Base-by-base conservation (phyloP, 2,329 filamentous ascomycete genomes). In the Cephalotrichum gorgonifer region DNA sequence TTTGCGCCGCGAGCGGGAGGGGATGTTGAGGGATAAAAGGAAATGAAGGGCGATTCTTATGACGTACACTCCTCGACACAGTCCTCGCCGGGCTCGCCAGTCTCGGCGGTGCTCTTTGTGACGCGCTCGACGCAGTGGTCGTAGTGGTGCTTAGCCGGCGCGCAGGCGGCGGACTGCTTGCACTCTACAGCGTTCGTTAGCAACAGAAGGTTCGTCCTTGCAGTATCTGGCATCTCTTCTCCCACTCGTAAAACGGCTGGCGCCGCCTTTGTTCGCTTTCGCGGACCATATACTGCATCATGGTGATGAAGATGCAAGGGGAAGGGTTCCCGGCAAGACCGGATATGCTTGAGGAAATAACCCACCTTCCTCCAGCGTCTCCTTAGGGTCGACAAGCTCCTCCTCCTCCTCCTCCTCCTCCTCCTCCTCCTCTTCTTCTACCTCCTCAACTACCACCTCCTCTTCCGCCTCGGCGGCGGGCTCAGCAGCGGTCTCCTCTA, bases 21-120 rank as follows among this genome's bases (percentile, higher is more conserved):
- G 17, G 15, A 2, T 3, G 22, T 35, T 26, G 22, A 26, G 7
- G 38, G 4, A 22, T n/a, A 12, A 43, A 43, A 22, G 12, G 25
- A 15, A 8, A 15, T 15, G 20, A 12, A 30, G 44, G 15, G 14
- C n/a, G n/a, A n/a, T n/a, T n/a, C n/a, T n/a, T 27, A 27, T 28
- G 31, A 81, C 90, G 72, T 85, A 97, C 93, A 98, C 78, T 98
- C 93, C 78, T 98, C 93, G 58, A 97, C 88, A 63, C 93, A 98
- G 75, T 97, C 90, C 79, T 98, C 93, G 62, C 86, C 82, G 60
- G 83, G 74, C 50, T 75, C 83, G 60, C 85, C 81, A 56, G 84
- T 78, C 59, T 85, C 79, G 62, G 88, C 81, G 60, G 75, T 61
- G 57, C 70, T 66, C 52, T 63, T 63, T 53, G 83, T 88, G 59